Evolutionary conservation across 75 land plant genomes (phyloP).

Genomic region (Picea sitchensis): DNA sequence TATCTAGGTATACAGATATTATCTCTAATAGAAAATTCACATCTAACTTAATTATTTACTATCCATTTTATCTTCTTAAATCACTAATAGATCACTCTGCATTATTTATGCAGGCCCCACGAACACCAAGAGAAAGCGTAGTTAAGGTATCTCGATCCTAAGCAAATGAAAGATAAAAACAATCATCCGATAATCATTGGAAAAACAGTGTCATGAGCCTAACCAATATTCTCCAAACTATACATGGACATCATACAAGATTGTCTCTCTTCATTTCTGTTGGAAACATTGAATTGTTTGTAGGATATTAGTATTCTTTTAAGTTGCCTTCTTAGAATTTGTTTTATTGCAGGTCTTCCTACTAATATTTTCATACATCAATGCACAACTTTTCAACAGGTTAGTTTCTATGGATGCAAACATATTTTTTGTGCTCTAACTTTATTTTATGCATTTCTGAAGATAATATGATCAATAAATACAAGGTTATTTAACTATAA

Average conservation of each 20-base stretch:
- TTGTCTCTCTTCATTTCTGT: not conserved
- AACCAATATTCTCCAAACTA: constrained; percentile 68
- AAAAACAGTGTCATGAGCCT: constrained; percentile 94
- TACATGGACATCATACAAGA: constrained; percentile 88
- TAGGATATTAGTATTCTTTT: not conserved
- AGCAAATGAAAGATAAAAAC: constrained; percentile 63
- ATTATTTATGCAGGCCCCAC: constrained; percentile 67
- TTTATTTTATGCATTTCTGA: not conserved
- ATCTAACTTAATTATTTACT: not conserved
- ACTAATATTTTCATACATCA: constrained; percentile 88
- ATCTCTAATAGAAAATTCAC: not conserved
- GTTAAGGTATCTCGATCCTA: constrained; percentile 75
- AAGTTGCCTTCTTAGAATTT: not conserved
- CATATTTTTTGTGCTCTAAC: not conserved
- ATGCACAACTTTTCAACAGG: constrained; percentile 91
- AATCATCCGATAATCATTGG: constrained; percentile 88
- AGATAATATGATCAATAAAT: too few relatives aligned
- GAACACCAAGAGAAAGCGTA: constrained; percentile 89
- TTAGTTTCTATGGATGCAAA: constrained; percentile 10
- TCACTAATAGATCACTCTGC: not conserved
- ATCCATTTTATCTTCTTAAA: not conserved
- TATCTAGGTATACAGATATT: constrained; percentile 67
- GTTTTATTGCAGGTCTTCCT: constrained; percentile 52
- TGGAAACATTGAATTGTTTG: not conserved
- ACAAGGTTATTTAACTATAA: too few relatives aligned